Evolutionary conservation across 257 asterid genomes (phyloP).

Genomic region (Scutellaria barbata): DNA sequence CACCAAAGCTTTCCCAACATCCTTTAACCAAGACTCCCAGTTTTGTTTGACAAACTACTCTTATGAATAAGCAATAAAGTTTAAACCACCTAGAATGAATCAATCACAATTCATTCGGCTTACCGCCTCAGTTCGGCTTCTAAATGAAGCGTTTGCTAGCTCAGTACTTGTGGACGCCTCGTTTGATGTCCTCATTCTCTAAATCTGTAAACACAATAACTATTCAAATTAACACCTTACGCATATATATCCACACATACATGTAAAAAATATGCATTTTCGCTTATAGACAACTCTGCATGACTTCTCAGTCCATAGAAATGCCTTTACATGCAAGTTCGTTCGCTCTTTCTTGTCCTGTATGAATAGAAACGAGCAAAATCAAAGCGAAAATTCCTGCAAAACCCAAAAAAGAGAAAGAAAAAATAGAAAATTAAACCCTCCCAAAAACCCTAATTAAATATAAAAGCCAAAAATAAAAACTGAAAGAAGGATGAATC

Average conservation of each 20-base stretch:
- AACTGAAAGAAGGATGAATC: neutral
- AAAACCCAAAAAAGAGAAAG: neutral
- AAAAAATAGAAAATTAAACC: conserved; percentile 17
- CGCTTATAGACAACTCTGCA: conserved; percentile 23
- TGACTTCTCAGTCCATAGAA: conserved; percentile 29
- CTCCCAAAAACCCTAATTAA: conserved; percentile 44
- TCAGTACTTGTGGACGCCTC: conserved; percentile 75
- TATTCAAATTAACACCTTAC: neutral
- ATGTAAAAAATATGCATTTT: conserved; percentile 25
- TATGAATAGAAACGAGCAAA: conserved; percentile 16
- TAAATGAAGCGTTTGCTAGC: conserved; percentile 36
- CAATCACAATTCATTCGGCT: conserved; percentile 31
- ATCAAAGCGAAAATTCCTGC: conserved; percentile 5
- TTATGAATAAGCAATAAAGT: conserved; percentile 8
- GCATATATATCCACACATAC: neutral
- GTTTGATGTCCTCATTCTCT: conserved; percentile 55
- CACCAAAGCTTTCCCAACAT: neutral
- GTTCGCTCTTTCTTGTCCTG: neutral
- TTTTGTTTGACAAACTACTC: neutral
- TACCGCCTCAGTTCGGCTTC: conserved; percentile 56
- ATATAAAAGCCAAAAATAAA: conserved; percentile 4
- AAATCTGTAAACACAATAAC: conserved; percentile 30
- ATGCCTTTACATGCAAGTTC: conserved; percentile 30
- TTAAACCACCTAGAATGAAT: conserved; percentile 28
- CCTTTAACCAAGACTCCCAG: neutral